A percentile compares a stretch with the other conserved stretches of the same genome.
Conservation (phyloP, 2,329 filamentous ascomycete genomes). For the Pseudogymnoascus sp. region DNA sequence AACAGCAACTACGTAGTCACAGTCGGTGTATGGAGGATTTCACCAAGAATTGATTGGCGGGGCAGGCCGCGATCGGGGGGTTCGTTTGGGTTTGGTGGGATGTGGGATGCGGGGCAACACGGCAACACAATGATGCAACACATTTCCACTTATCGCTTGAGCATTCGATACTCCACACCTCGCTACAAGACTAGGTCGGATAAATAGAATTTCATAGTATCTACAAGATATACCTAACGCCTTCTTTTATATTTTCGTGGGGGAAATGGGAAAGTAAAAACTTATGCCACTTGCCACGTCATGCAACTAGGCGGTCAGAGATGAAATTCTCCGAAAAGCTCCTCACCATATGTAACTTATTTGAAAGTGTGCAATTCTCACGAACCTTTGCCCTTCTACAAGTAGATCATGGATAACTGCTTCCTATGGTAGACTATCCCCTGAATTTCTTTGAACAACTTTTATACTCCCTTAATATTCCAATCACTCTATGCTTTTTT, state of each 20-base stretch:
- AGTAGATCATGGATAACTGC: not conserved
- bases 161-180: not conserved
- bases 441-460: not conserved
- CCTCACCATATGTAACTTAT: not conserved
- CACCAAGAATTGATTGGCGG: constrained; percentile 1
- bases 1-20: constrained; percentile 6
- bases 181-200: constrained; percentile 4
- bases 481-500: not conserved
- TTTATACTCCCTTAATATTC: not conserved
- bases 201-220: not conserved
- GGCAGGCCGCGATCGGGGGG: not conserved
- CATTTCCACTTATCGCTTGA: constrained; percentile 22
- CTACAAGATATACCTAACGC: not conserved
- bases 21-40: constrained; percentile 6
- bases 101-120: constrained; percentile 5
- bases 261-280: not conserved
- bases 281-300: not conserved
- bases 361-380: not conserved
- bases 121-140: constrained; percentile 4
- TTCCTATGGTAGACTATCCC: not conserved
- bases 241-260: not conserved
- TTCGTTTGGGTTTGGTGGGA: constrained; percentile 3
- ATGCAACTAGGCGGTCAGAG: not conserved
- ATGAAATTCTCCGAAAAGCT: not conserved
- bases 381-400: not conserved